phyloP scores from a whole-genome alignment of 306 rosid species.

The Oxytropis ochrocephala region DNA sequence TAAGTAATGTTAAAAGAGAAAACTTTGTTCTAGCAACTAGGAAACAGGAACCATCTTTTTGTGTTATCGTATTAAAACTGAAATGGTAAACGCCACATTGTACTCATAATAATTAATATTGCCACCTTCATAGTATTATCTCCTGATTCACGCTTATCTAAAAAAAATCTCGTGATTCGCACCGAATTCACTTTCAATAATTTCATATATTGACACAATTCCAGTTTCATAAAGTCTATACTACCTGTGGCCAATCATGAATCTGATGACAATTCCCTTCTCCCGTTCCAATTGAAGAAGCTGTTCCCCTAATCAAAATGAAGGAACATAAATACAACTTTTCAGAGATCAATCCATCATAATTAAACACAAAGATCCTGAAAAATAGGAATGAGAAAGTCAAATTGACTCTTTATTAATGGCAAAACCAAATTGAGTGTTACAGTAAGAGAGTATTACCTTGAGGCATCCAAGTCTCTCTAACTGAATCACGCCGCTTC shows the following conservation, averaged over 20 bases:
- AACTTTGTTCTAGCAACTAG: not conserved
- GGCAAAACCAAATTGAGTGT: constrained; percentile 10
- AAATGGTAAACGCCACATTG: constrained; percentile 4
- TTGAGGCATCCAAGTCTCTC: constrained; percentile 99
- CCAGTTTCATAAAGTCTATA: not conserved
- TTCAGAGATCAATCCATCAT: constrained; percentile 22
- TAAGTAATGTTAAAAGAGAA: not conserved
- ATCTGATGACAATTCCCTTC: constrained; percentile 91
- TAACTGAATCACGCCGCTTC: constrained; percentile 90
- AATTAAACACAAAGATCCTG: not conserved
- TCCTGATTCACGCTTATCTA: not conserved
- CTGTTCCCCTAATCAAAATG: constrained; percentile 61
- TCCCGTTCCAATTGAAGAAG: constrained; percentile 82
- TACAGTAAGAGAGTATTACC: constrained; percentile 31
- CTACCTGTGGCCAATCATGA: constrained; percentile 98
- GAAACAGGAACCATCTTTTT: not conserved
- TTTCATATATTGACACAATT: not conserved
- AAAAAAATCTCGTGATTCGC: not conserved
- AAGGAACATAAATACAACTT: not conserved
- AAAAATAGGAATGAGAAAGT: constrained; percentile 12
- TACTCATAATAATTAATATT: not conserved
- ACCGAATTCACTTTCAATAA: not conserved
- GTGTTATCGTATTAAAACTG: constrained; percentile 1
- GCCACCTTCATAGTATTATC: not conserved
- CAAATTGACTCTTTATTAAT: no score